Evolutionary conservation across 176 grass and related monocot genomes (phyloP).

Genomic region (Hordeum marinum): DNA sequence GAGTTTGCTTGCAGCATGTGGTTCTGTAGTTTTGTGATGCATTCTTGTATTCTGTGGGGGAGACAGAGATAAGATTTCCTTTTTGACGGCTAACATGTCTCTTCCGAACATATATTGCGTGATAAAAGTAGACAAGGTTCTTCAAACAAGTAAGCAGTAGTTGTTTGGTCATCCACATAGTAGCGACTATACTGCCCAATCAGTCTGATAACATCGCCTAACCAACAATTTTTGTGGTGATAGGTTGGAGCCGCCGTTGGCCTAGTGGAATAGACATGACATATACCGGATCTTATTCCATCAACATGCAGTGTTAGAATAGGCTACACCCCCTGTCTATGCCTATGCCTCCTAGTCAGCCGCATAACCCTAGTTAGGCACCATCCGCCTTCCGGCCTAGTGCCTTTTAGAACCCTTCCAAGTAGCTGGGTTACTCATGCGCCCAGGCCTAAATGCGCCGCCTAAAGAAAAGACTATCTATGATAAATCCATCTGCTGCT

Average conservation of each 20-base stretch:
- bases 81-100: constrained; percentile 13
- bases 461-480: not conserved
- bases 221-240: not conserved
- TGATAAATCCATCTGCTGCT: not conserved
- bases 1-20: not conserved
- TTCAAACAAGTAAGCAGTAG: not conserved
- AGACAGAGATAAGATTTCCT: constrained; percentile 5
- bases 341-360: too few relatives aligned
- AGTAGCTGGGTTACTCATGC: not conserved
- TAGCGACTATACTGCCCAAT: not conserved
- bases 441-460: not conserved
- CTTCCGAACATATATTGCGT: not conserved
- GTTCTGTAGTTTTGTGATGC: not conserved
- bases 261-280: not conserved
- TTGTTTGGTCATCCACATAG: not conserved
- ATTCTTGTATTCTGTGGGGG: not conserved
- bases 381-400: not conserved
- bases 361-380: not conserved
- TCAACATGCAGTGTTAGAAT: not conserved
- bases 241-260: not conserved
- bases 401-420: not conserved
- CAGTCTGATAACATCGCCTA: not conserved
- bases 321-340: not conserved
- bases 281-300: not conserved
- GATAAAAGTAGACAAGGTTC: constrained; percentile 1